Conservation (phyloP, 163 green algal genomes). For the Coccomyxa subellipsoidea region DNA sequence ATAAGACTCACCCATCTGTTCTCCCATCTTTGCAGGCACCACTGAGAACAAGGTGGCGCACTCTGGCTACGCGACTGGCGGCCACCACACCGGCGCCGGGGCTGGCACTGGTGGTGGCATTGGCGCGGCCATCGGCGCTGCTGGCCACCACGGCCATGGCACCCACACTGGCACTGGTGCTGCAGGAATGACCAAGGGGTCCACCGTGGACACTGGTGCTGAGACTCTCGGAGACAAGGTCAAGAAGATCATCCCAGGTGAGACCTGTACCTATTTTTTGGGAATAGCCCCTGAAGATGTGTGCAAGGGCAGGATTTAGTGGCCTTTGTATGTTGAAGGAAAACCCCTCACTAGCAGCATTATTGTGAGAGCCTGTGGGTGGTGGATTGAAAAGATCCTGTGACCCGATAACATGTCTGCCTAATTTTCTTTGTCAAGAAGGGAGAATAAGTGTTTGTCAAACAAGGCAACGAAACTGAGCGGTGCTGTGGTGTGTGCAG, state of each 20-base stretch:
- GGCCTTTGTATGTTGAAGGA: too few relatives aligned
- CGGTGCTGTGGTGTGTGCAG: too few relatives aligned
- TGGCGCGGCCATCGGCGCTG: neutral
- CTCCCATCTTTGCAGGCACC: neutral
- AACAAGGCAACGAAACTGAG: too few relatives aligned
- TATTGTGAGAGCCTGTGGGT: too few relatives aligned
- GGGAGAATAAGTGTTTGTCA: too few relatives aligned
- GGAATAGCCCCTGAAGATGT: too few relatives aligned
- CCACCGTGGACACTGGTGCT: neutral
- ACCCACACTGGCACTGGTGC: neutral
- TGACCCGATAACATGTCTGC: too few relatives aligned
- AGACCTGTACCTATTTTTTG: neutral
- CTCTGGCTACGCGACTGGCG: neutral
- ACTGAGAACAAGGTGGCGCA: neutral
- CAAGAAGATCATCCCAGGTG: neutral
- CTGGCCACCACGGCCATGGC: neutral
- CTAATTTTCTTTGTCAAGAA: too few relatives aligned
- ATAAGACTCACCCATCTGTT: neutral
- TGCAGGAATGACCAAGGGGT: neutral
- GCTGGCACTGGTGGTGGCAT: neutral
- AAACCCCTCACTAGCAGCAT: too few relatives aligned
- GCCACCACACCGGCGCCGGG: neutral
- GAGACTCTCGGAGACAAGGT: neutral
- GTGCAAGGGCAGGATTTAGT: too few relatives aligned
- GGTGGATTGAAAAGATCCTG: too few relatives aligned